Evolutionary conservation across 108 stramenopile genomes (phyloP), one percentile per base, ranked within the genome.

Genomic region (Bacterosira constricta): DNA sequence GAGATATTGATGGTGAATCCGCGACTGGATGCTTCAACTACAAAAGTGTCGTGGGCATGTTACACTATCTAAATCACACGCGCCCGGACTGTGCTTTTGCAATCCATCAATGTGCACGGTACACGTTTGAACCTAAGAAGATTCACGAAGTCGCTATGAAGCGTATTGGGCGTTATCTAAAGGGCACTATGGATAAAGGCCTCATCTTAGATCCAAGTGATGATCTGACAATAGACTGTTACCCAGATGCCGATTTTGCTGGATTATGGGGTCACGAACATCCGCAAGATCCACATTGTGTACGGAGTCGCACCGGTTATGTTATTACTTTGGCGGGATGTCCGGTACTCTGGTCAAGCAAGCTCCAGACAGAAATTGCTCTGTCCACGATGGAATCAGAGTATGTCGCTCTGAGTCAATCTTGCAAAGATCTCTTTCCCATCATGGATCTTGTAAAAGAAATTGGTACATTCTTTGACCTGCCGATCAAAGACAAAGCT

Each of bases 381-480:
- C 30, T 83, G 26, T 66, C 63, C 4, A 85, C 87, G 10, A 82
- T 73, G 73, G 85, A 88, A 66, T 56, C 83, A 1, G 87, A 88
- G 37, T 82, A 72, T 53, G 72, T 64, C 17, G 79, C 80, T 41
- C 60, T 87, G 6, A 51, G 37, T 23, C 18, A 59, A 6, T 38
- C 75, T 23, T 73, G 84, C 63, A 23, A 63, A 55, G 78, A 63
- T 26, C 37, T 84, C 5, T 26, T 88, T 9, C 79, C 82, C 3
- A 10, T 85, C 18, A 47, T 51, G 11, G 52, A 66, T 41, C 15
- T 31, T 4, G 6, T 27, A 21, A 27, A 4, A 15, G 51, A 52
- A 52, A 23, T 52, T 52, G 25, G 51, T 27, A 21, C 27, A 27
- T 21, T 1, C 2, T 27, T 52, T 23, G 46, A 47, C 6, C 21